Evolutionary conservation across 306 rosid genomes (phyloP).

Genomic region (Acacia acuminata): DNA sequence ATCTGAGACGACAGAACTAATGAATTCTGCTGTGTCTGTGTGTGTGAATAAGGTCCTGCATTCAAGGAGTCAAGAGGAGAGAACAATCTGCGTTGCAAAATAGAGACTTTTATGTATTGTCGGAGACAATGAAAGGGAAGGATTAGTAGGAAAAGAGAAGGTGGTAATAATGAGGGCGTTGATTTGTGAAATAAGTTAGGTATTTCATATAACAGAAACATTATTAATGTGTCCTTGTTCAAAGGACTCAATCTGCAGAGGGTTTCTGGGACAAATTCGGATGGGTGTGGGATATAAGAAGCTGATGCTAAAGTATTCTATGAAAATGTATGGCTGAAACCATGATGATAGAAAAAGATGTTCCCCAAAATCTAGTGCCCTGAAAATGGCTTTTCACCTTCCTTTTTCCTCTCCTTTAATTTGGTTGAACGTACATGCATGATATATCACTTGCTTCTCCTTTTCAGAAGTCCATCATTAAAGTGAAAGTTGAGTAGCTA

Average conservation of each 20-base stretch:
- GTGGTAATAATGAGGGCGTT: slow-evolving; percentile 10
- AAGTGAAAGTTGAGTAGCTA: slow-evolving; percentile 34
- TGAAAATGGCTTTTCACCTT: slow-evolving; percentile 42
- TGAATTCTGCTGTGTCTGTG: no score
- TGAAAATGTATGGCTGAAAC: not conserved
- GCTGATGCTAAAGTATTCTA: not conserved
- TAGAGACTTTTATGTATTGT: not conserved
- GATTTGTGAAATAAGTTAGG: slow-evolving; percentile 4
- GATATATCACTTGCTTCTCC: slow-evolving; percentile 18
- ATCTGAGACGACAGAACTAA: no score
- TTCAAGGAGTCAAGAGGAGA: not conserved
- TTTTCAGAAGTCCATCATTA: slow-evolving; percentile 36
- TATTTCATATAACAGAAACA: slow-evolving; percentile 11
- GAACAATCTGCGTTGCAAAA: not conserved
- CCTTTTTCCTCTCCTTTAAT: not conserved
- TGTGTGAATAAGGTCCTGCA: not conserved
- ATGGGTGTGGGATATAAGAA: not conserved
- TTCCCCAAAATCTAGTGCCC: slow-evolving; percentile 25
- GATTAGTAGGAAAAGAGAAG: not conserved
- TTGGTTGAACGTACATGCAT: slow-evolving; percentile 21
- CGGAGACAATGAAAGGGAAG: not conserved
- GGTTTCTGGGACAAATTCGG: not conserved
- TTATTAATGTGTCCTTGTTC: not conserved
- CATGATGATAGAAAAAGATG: slow-evolving; percentile 23
- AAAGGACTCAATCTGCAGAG: not conserved